phyloP scores from a whole-genome alignment of 1,284 basidiomycete species.

The Trametes versicolor region DNA sequence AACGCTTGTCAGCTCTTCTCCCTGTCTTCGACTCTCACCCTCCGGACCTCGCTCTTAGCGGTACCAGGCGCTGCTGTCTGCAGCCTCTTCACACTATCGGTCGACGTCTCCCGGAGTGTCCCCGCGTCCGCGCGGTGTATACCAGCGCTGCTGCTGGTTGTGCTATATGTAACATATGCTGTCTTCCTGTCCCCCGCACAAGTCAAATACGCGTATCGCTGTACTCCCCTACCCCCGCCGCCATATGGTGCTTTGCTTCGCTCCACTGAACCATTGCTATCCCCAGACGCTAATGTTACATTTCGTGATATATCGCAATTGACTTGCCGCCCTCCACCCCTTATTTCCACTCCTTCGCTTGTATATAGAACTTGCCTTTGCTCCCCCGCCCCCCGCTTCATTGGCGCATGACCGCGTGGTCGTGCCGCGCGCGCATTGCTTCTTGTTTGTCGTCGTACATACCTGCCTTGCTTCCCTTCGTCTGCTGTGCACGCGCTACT shows the following conservation, averaged over 20 bases:
- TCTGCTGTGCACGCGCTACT: constrained; percentile 32
- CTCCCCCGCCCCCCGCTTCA: not conserved
- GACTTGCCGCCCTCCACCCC: constrained; percentile 13
- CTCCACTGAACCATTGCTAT: constrained; percentile 16
- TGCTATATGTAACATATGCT: constrained; percentile 35
- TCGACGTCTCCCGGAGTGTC: constrained; percentile 18
- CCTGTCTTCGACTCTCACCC: constrained; percentile 6
- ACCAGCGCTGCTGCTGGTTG: constrained; percentile 35
- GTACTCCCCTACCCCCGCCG: constrained; percentile 9
- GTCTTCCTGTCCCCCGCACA: constrained; percentile 10
- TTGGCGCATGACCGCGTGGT: not conserved
- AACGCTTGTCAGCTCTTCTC: constrained; percentile 19
- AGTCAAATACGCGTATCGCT: constrained; percentile 9
- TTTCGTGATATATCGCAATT: constrained; percentile 25
- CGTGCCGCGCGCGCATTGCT: constrained; percentile 6
- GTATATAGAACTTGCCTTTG: not conserved
- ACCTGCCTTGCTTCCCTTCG: constrained; percentile 19
- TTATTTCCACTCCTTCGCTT: not conserved
- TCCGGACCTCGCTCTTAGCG: constrained; percentile 4
- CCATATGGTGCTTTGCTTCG: constrained; percentile 13
- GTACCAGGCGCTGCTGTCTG: not conserved
- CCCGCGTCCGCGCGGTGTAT: constrained; percentile 27
- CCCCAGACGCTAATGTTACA: constrained; percentile 23
- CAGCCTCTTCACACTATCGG: constrained; percentile 9
- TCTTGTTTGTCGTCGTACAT: constrained; percentile 19